Evolutionary conservation across 345 rosid species (phyloP).

Genomic region (Populus alba): DNA sequence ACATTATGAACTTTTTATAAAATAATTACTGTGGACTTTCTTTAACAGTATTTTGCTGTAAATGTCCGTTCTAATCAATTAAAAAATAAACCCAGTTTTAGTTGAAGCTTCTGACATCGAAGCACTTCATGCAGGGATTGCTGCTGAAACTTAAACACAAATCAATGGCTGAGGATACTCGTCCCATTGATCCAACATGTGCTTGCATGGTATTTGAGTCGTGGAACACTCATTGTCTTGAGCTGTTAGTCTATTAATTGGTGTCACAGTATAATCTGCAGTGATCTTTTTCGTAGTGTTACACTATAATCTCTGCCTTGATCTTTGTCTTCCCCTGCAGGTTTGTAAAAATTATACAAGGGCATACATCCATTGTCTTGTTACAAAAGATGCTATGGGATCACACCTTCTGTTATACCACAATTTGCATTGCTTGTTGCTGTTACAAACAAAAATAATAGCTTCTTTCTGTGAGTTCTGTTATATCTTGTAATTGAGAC

Average conservation of each 20-base stretch:
- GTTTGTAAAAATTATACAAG: constrained; percentile 77
- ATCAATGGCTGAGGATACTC: constrained; percentile 62
- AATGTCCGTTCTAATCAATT: background rate
- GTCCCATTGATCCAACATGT: constrained; percentile 67
- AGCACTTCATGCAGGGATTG: constrained; percentile 50
- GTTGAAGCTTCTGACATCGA: background rate
- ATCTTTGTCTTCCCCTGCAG: constrained; percentile 27
- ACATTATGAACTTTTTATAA: background rate
- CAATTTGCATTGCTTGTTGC: constrained; percentile 68
- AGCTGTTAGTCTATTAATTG: background rate
- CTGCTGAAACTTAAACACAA: constrained; percentile 64
- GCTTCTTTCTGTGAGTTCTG: constrained; percentile 2
- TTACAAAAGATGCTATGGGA: constrained; percentile 78
- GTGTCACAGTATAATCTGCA: background rate
- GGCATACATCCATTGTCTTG: constrained; percentile 73
- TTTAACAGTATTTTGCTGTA: background rate
- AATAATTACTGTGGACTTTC: background rate
- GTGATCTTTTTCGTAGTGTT: background rate
- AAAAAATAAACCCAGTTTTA: background rate
- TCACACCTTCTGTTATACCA: constrained; percentile 80
- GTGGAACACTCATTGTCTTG: background rate
- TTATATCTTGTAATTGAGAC: constrained; percentile 7
- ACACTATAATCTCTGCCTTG: too few relatives aligned
- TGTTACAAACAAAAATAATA: constrained; percentile 25
- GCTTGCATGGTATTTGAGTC: constrained; percentile 57